These are phyloP conservation scores for Phytophthora litchii DNA, from an alignment of 352 stramenopile genomes.

Conservation along the genomic window DNA sequence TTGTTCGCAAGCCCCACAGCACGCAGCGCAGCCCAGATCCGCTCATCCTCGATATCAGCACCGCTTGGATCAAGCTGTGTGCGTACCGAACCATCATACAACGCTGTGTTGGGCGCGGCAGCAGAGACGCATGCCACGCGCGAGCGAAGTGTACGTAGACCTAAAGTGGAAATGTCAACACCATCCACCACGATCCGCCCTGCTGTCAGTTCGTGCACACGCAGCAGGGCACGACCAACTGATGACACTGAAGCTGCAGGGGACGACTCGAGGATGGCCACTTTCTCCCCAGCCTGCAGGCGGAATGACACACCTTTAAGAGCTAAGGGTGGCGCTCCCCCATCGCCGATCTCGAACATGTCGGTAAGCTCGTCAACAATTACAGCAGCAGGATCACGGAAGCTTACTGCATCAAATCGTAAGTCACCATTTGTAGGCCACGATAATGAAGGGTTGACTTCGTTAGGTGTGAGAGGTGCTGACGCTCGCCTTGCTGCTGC, in stretches of 20 bases:
- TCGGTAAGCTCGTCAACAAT: conserved; percentile 31
- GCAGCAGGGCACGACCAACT: conserved; percentile 92
- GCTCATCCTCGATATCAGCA: conserved; percentile 35
- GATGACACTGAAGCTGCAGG: conserved; percentile 89
- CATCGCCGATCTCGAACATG: conserved; percentile 56
- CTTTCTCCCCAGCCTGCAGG: conserved; percentile 83
- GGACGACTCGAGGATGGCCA: conserved; percentile 89
- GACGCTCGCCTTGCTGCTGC: conserved; percentile 24
- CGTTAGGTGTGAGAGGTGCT: conserved; percentile 27
- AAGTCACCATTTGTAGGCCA: conserved; percentile 91
- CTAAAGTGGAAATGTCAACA: conserved; percentile 84
- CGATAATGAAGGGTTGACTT: conserved; percentile 44
- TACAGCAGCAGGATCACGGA: conserved; percentile 78
- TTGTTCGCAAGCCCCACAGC: conserved; percentile 63
- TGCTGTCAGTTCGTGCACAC: conserved; percentile 90
- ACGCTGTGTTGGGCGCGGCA: conserved; percentile 76
- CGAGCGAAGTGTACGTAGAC: conserved; percentile 86
- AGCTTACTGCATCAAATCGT: conserved; percentile 90
- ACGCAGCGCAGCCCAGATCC: conserved; percentile 47
- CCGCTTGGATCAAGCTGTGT: conserved; percentile 93
- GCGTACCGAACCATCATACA: conserved; percentile 94
- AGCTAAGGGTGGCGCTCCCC: conserved; percentile 39
- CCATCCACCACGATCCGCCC: conserved; percentile 93
- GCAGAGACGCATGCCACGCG: conserved; percentile 96
- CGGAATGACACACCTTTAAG: conserved; percentile 75